Percentiles rank a stretch among this genome's conserved stretches.
These are phyloP conservation scores for Abortiporus biennis DNA, from an alignment of 1,284 basidiomycete genomes.

Conservation along the genomic window DNA sequence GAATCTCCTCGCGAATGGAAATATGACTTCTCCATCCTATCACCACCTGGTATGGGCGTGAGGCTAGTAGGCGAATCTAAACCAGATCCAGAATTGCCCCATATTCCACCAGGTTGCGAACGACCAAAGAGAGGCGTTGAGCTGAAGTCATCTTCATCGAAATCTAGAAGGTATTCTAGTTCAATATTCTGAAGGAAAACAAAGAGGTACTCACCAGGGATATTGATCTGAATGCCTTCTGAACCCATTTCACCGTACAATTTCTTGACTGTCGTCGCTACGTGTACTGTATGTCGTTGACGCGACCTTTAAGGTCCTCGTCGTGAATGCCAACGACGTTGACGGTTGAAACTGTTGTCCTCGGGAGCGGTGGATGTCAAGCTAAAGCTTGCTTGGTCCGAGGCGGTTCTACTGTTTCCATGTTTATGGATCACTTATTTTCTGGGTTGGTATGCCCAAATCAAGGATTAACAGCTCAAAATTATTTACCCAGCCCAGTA, in stretches of 20 bases:
- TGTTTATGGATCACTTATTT: no score
- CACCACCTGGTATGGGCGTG: constrained; percentile 42
- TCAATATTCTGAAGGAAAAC: background rate
- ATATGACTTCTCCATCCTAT: constrained; percentile 50
- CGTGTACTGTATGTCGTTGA: no score
- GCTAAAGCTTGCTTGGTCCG: no score
- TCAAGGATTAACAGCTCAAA: no score
- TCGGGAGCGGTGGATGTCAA: no score
- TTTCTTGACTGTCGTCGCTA: no score
- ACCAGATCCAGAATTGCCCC: constrained; percentile 38
- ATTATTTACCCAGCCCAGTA: no score
- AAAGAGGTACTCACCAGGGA: constrained; percentile 51
- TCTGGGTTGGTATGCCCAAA: no score
- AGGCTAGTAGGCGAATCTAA: constrained; percentile 60
- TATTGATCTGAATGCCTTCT: constrained; percentile 75
- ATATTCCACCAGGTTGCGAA: constrained; percentile 30
- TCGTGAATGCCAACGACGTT: no score
- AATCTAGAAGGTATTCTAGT: constrained; percentile 36
- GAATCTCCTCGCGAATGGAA: constrained; percentile 66
- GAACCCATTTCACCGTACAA: constrained; percentile 33
- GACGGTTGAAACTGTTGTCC: no score
- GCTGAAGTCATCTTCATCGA: constrained; percentile 58
- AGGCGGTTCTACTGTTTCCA: no score
- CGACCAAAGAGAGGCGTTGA: constrained; percentile 63
- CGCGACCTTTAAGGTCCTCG: no score